Evolutionary conservation across 2,329 filamentous ascomycete genomes (phyloP).

Genomic region (Cercospora nicotianae): DNA sequence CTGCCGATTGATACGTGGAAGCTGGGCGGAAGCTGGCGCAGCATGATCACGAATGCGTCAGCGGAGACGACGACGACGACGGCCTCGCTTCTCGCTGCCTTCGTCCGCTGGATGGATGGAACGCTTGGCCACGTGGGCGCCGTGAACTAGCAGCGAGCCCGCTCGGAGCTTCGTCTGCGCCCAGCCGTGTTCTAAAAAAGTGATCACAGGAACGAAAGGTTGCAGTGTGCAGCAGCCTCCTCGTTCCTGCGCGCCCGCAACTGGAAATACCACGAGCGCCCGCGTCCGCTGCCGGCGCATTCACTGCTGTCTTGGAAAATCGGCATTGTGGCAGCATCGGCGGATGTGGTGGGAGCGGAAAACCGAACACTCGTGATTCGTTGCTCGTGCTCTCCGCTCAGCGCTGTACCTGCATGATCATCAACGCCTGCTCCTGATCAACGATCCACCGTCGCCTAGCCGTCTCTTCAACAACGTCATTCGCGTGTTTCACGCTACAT

Average conservation of each 20-base stretch:
- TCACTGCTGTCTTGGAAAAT: background rate
- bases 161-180: background rate
- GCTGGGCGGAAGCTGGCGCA: background rate
- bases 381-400: background rate
- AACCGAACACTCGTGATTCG: background rate
- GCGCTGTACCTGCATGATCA: slow-evolving; percentile 7
- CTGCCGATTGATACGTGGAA: background rate
- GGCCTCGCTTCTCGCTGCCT: background rate
- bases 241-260: background rate
- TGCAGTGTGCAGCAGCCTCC: background rate
- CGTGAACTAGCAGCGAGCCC: background rate
- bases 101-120: background rate
- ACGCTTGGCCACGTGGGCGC: background rate
- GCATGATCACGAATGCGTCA: background rate
- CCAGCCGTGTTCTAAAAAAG: background rate
- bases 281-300: background rate
- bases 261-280: background rate
- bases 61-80: background rate
- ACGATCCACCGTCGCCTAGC: background rate
- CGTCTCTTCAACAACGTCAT: slow-evolving; percentile 6
- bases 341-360: background rate
- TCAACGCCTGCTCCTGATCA: slow-evolving; percentile 2
- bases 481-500: slow-evolving; percentile 12
- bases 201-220: background rate
- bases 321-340: background rate